Percentiles rank a stretch among this genome's conserved stretches.
Evolutionary conservation across 306 rosid species (phyloP).

Genomic region (Pachyrhizus erosus): DNA sequence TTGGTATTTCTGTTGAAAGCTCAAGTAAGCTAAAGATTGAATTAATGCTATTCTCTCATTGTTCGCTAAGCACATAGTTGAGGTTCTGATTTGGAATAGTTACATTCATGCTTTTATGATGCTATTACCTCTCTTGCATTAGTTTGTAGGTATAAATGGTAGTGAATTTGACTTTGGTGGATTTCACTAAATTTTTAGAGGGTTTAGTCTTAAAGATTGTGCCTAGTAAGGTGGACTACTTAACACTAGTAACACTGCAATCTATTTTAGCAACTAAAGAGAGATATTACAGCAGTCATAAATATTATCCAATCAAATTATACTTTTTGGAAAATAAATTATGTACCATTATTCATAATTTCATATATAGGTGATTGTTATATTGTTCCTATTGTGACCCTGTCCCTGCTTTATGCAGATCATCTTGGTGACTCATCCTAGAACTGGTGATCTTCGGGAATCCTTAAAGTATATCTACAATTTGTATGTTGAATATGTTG

Average conservation of each 20-base stretch:
- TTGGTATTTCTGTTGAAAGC: background rate
- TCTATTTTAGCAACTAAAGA: background rate
- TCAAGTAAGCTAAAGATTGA: background rate
- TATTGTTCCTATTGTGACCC: constrained; percentile 7
- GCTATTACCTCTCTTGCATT: background rate
- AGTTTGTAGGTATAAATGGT: background rate
- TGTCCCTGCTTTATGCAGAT: constrained; percentile 59
- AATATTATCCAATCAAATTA: too few relatives aligned
- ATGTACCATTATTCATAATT: background rate
- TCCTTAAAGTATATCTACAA: constrained; percentile 90
- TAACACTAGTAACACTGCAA: background rate
- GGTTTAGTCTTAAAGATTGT: too few relatives aligned
- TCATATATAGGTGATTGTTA: background rate
- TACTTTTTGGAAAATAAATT: too few relatives aligned
- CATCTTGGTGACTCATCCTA: constrained; percentile 90
- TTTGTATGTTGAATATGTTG: constrained; percentile 94
- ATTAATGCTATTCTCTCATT: background rate
- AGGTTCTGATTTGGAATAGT: constrained; percentile 1
- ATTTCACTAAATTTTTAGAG: background rate
- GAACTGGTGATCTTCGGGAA: constrained; percentile 88
- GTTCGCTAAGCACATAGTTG: background rate
- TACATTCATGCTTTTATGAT: constrained; percentile 1
- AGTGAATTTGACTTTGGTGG: constrained; percentile 17
- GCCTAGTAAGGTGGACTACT: too few relatives aligned
- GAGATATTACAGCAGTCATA: too few relatives aligned